Conservation (phyloP, 2,329 filamentous ascomycete species). For the Neoarthrinium moseri region DNA sequence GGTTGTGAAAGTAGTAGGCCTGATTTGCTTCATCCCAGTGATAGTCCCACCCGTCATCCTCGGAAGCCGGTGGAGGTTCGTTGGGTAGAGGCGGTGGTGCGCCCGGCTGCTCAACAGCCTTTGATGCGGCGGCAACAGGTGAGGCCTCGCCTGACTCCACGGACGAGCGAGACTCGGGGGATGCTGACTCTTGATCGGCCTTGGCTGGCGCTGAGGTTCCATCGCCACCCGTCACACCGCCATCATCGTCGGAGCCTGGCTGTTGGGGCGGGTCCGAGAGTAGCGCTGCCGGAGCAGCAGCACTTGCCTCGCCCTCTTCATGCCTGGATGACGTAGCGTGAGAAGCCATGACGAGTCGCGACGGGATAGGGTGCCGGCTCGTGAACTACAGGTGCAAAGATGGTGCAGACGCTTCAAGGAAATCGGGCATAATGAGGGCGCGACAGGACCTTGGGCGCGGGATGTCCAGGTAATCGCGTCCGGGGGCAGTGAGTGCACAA, state of each 20-base stretch:
- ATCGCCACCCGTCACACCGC: neutral
- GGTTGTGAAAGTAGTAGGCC: conserved; percentile 83
- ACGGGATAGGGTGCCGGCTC: neutral
- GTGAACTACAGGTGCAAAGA: neutral
- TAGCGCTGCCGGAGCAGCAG: neutral
- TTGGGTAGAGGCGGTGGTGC: conserved; percentile 34
- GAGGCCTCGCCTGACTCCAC: conserved; percentile 20
- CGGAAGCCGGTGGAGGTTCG: conserved; percentile 34
- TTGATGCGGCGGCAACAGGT: conserved; percentile 12
- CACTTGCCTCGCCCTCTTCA: neutral
- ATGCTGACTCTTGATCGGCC: neutral
- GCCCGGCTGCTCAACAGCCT: conserved; percentile 35
- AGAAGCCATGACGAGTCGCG: conserved; percentile 1
- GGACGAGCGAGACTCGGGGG: conserved; percentile 13
- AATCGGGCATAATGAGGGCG: neutral
- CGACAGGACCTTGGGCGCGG: too few relatives aligned
- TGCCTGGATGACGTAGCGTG: neutral
- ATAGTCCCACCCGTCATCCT: conserved; percentile 77
- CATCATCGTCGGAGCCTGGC: conserved; percentile 1
- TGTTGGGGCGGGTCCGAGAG: neutral
- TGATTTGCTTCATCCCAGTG: conserved; percentile 70
- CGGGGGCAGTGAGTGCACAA: too few relatives aligned
- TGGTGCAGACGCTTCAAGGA: too few relatives aligned
- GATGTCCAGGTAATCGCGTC: too few relatives aligned
- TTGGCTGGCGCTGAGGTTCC: neutral